phyloP scores from a whole-genome alignment of 2,329 filamentous ascomycete genomes.

The Scedosporium boydii region DNA sequence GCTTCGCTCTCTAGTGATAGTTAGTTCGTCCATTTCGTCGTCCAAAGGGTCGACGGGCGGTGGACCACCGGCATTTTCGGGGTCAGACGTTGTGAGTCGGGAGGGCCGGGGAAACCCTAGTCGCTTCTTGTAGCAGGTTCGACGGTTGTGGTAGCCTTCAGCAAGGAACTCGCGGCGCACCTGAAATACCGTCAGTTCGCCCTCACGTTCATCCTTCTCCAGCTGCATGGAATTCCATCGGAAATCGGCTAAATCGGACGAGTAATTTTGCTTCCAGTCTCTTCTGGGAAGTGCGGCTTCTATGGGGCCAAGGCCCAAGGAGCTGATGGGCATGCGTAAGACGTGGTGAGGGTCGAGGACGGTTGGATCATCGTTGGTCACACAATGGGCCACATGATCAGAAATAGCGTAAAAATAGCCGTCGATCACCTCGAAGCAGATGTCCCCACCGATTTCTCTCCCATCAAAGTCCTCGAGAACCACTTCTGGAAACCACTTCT shows the following conservation, averaged over 20 bases:
- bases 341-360: constrained; percentile 45
- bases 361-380: constrained; percentile 43
- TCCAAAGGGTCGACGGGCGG: not conserved
- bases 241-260: constrained; percentile 65
- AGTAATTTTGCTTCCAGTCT: constrained; percentile 26
- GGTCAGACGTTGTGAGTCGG: not conserved
- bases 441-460: constrained; percentile 53
- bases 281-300: constrained; percentile 27
- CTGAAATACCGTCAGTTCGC: constrained; percentile 53
- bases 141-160: constrained; percentile 43
- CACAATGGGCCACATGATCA: constrained; percentile 47
- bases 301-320: constrained; percentile 37
- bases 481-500: constrained; percentile 29
- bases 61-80: not conserved
- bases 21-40: not conserved
- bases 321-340: constrained; percentile 59
- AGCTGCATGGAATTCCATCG: constrained; percentile 61
- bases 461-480: constrained; percentile 52
- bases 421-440: constrained; percentile 64
- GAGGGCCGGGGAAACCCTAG: constrained; percentile 29
- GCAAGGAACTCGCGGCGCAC: constrained; percentile 57
- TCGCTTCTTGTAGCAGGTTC: constrained; percentile 56
- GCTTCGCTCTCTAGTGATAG: not conserved
- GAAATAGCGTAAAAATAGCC: constrained; percentile 61
- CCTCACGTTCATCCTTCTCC: constrained; percentile 48